A percentile compares a stretch with the other conserved stretches of the same genome.
phyloP scores from a whole-genome alignment of 108 stramenopile genomes.

The Epipyxis sp. region DNA sequence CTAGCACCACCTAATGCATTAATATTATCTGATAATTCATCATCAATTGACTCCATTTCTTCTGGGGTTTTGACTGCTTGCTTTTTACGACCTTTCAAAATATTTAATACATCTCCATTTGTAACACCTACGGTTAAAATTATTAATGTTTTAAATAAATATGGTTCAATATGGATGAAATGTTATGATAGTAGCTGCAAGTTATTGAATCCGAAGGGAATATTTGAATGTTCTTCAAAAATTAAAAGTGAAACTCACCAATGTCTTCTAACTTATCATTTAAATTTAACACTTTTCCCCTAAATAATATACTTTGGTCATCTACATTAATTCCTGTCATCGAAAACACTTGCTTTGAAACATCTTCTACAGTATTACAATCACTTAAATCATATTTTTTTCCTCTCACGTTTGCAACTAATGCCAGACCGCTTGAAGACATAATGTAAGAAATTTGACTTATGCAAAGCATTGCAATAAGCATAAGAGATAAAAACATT shows the following conservation, averaged over 20 bases:
- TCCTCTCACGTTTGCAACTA: constrained; percentile 9
- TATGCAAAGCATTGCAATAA: too few relatives aligned
- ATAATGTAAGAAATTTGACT: too few relatives aligned
- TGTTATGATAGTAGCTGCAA: too few relatives aligned
- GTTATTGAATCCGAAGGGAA: too few relatives aligned
- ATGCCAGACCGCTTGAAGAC: too few relatives aligned
- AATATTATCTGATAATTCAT: neutral
- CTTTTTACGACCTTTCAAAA: constrained; percentile 3
- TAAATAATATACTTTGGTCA: neutral
- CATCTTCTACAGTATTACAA: neutral
- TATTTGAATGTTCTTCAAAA: too few relatives aligned
- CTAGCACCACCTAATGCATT: neutral
- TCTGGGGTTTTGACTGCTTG: neutral
- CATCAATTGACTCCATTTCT: neutral
- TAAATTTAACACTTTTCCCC: constrained; percentile 17
- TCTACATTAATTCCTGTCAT: neutral
- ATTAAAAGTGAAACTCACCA: too few relatives aligned
- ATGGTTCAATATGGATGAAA: too few relatives aligned
- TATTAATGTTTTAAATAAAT: too few relatives aligned
- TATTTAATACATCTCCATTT: neutral
- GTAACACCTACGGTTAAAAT: too few relatives aligned
- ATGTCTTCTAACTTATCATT: neutral
- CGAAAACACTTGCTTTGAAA: neutral
- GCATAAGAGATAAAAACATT: too few relatives aligned
- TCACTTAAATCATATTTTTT: constrained; percentile 1